Evolutionary conservation across 2,329 filamentous ascomycete genomes (phyloP).

Genomic region (Scedosporium apiospermum): DNA sequence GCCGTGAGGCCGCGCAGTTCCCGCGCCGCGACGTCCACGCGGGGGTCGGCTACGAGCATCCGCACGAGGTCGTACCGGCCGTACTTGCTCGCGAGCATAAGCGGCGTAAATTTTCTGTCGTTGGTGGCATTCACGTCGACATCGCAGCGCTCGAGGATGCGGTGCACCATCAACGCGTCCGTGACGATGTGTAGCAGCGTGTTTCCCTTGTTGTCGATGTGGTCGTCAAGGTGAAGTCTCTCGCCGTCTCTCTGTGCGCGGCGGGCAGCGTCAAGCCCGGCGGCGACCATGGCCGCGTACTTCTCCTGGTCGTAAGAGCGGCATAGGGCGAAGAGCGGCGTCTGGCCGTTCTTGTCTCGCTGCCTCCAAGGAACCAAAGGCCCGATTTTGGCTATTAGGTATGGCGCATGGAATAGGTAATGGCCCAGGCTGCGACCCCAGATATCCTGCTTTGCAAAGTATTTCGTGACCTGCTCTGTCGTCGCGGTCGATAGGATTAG

Average conservation of each 20-base stretch:
- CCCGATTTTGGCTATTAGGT: constrained; percentile 68
- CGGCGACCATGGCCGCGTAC: constrained; percentile 80
- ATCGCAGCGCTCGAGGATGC: constrained; percentile 75
- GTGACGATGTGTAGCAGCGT: constrained; percentile 94
- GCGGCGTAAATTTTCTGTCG: constrained; percentile 84
- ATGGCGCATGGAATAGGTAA: constrained; percentile 87
- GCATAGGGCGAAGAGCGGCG: constrained; percentile 91
- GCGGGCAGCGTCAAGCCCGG: constrained; percentile 66
- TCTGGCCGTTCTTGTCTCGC: constrained; percentile 93
- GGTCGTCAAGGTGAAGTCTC: constrained; percentile 83
- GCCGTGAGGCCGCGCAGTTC: constrained; percentile 85
- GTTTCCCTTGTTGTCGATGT: constrained; percentile 87
- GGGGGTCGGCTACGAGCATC: constrained; percentile 73
- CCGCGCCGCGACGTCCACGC: constrained; percentile 76
- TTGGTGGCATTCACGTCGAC: constrained; percentile 95
- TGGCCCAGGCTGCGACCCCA: constrained; percentile 88
- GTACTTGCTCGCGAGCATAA: constrained; percentile 99
- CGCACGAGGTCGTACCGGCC: constrained; percentile 89
- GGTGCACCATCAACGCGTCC: constrained; percentile 65
- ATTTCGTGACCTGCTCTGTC: constrained; percentile 49
- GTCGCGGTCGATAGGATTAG: constrained; percentile 53
- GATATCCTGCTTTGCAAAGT: constrained; percentile 68
- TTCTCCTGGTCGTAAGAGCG: constrained; percentile 88
- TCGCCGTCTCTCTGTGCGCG: constrained; percentile 65
- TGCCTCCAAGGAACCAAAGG: constrained; percentile 76